Evolutionary conservation across 306 rosid genomes (phyloP), one percentile per base, ranked within the genome.

Genomic region (Benincasa hispida): DNA sequence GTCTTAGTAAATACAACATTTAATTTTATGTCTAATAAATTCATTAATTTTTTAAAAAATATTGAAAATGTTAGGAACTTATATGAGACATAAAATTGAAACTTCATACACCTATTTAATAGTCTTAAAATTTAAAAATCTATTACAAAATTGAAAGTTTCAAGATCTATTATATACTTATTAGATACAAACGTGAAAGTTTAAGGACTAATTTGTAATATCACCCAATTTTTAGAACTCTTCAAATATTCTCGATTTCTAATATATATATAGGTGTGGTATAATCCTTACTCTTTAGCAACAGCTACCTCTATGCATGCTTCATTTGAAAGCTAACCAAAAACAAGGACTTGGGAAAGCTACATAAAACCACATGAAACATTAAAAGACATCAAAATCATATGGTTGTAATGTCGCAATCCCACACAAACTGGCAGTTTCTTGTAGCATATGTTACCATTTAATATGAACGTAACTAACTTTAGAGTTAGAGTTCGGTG

Each of bases 351-450:
- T 65, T 65, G 0, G 50, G 47, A 63, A 65, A 65, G 9, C 72
- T 65, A 65, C 28, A 35, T 65, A 35, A 41, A 39, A 67, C 53
- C 74, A n/a, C n/a, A 41, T 39, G 21, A 13, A 67, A 67, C 74
- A 67, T 67, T 67, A 67, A 41, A n/a, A 41, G 74, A 67, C 54
- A 22, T 67, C 54, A 67, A 67, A 21, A 10, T 41, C 74, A 41
- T 67, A 39, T 22, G 74, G 74, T 67, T 67, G 55, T n/a, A 41
- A 67, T n/a, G 51, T 66, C 72, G n/a, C 72, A 66, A 5, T 66
- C 51, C 50, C 28, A 10, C 30, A n/a, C 50, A 66, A 34, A 34
- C 30, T 19, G 32, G 73, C 51, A 66, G 32, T 67, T 67, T 67
- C 30, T 67, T 67, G 74, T 37, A 21, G 53, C 19, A 67, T 67